Base-by-base conservation (phyloP, 2,329 filamentous ascomycete species). In the Trichophyton equinum region DNA sequence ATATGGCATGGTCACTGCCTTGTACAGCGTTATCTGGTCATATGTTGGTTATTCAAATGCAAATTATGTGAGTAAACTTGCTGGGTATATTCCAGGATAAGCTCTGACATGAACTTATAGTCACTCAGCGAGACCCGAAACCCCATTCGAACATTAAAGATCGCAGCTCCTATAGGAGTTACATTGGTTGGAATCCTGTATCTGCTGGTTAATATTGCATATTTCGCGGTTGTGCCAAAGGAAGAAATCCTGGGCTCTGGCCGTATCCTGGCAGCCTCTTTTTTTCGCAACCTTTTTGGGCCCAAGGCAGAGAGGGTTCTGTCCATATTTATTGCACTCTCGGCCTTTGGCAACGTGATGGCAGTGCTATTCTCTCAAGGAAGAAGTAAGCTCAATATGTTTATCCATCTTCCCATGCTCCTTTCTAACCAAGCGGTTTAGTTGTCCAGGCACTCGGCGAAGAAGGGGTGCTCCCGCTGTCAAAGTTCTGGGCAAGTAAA, bases 401-500 rank as follows among this genome's bases (percentile, higher is more conserved):
- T 20, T 59, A 3, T 15, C 9, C 27, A 36, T 25, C n/a, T 15
- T 20, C 25, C 6, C 13, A 11, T 51, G 2, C 2, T 27, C 2
- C 20, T 30, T 3, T 27, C 46, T 51, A 51, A 51, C 46, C 59
- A 58, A 9, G 42, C 22, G 20, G 53, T 49, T n/a, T 30, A 74
- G 71, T 75, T 61, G 70, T 75, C 51, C 74, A 77, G 63, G 85
- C 88, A 69, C 75, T 89, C 51, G 86, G 82, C 0, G 87, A 86
- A 67, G 86, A 89, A 67, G 85, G 85, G 0, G 74, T 89, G 4
- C 68, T 89, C 13, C 86, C 86, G 0, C 86, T 80, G 60, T 83
- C 82, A 63, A 77, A 78, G 1, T 81, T 89, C 69, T 88, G 83
- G 82, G 85, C 85, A 0, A 87, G 84, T 2, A 85, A 84, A 67